phyloP scores from a whole-genome alignment of 2,329 filamentous ascomycete genomes.

The Pseudogymnoascus sp. region DNA sequence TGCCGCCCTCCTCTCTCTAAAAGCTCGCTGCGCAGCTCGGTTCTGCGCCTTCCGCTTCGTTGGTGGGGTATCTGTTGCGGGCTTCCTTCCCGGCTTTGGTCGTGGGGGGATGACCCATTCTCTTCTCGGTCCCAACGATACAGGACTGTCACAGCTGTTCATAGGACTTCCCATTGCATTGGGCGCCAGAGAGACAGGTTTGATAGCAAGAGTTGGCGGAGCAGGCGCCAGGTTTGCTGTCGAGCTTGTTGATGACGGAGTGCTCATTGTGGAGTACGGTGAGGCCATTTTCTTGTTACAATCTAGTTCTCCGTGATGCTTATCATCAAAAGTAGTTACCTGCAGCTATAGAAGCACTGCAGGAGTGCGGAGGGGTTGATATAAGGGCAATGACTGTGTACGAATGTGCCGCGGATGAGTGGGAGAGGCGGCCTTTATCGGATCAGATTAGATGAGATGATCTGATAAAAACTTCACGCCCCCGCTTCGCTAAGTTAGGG shows the following conservation, averaged over 20 bases:
- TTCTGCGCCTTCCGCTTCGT: slow-evolving; percentile 95
- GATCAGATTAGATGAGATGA: slow-evolving; percentile 11
- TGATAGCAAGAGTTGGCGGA: slow-evolving; percentile 31
- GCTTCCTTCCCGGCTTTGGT: slow-evolving; percentile 87
- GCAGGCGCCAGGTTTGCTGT: slow-evolving; percentile 29
- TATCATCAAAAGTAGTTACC: neutral
- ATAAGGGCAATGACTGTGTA: slow-evolving; percentile 10
- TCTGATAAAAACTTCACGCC: slow-evolving; percentile 9
- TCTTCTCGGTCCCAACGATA: slow-evolving; percentile 59
- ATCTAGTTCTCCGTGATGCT: neutral
- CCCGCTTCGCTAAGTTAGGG: neutral
- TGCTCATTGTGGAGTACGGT: slow-evolving; percentile 25
- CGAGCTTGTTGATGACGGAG: slow-evolving; percentile 33
- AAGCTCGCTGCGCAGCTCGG: slow-evolving; percentile 81
- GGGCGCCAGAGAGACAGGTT: slow-evolving; percentile 29
- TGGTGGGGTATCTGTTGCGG: slow-evolving; percentile 83
- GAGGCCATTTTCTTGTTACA: neutral
- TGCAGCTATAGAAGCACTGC: slow-evolving; percentile 7
- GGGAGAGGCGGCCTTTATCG: slow-evolving; percentile 9
- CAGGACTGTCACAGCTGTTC: slow-evolving; percentile 33
- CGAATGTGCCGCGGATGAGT: neutral
- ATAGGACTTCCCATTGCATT: slow-evolving; percentile 19
- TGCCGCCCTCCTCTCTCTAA: slow-evolving; percentile 78
- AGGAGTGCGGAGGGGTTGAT: neutral
- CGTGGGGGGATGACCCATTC: slow-evolving; percentile 82